Conservation (phyloP, 2,329 filamentous ascomycete genomes). For the Dendryphion nanum region DNA sequence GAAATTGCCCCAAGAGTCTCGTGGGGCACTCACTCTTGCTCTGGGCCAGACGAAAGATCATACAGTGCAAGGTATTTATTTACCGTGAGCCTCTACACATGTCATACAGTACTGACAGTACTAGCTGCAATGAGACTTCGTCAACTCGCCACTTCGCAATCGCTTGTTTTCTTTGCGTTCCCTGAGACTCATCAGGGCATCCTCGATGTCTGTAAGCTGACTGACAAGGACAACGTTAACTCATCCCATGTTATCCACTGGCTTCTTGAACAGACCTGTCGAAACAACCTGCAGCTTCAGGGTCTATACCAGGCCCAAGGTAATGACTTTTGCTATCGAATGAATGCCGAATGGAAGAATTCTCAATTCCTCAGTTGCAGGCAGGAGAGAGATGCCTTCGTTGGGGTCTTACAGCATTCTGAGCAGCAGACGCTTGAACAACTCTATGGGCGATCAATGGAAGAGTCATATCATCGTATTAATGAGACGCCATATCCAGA, state of each 20-base stretch:
- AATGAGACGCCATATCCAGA: slow-evolving; percentile 27
- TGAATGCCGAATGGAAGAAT: too few relatives aligned
- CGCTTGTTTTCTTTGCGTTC: slow-evolving; percentile 51
- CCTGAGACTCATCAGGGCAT: slow-evolving; percentile 62
- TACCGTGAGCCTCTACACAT: too few relatives aligned
- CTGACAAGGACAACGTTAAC: slow-evolving; percentile 29
- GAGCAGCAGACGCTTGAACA: too few relatives aligned
- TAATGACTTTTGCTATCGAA: slow-evolving; percentile 62
- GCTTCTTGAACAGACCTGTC: slow-evolving; percentile 63
- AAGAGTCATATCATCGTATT: slow-evolving; percentile 45
- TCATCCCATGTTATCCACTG: slow-evolving; percentile 56
- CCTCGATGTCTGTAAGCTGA: slow-evolving; percentile 45
- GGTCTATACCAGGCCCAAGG: slow-evolving; percentile 60
- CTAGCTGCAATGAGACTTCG: slow-evolving; percentile 63
- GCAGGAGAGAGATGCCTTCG: too few relatives aligned
- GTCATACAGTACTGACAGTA: too few relatives aligned
- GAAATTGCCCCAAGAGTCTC: slow-evolving; percentile 56
- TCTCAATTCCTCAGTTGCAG: too few relatives aligned
- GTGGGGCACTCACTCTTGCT: slow-evolving; percentile 67
- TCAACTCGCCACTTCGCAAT: slow-evolving; percentile 56
- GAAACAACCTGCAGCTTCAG: slow-evolving; percentile 56
- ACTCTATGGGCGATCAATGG: too few relatives aligned
- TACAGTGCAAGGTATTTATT: slow-evolving; percentile 60
- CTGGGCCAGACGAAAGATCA: slow-evolving; percentile 65
- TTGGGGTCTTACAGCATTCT: too few relatives aligned